Percentiles rank a stretch among this genome's conserved stretches.
Conservation (phyloP, 805 yeast genomes). For the Kodamaea fukazawae region DNA sequence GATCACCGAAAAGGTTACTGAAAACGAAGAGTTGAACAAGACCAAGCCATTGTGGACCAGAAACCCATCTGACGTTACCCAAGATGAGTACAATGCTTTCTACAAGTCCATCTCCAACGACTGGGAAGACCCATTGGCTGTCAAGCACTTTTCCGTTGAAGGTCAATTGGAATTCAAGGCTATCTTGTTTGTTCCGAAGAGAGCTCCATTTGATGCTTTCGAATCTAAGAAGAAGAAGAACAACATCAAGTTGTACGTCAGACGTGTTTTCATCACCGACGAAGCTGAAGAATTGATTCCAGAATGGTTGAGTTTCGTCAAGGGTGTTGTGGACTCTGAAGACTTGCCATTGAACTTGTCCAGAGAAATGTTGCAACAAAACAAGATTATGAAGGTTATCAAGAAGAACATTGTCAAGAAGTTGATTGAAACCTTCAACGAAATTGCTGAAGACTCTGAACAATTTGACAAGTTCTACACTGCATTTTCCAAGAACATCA, state of each 20-base stretch:
- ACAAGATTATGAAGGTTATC: conserved; percentile 98
- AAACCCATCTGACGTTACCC: conserved; percentile 94
- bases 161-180: conserved; percentile 99
- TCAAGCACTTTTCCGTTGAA: conserved; percentile 99
- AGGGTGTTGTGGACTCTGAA: conserved; percentile 99
- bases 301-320: conserved; percentile 96
- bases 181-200: conserved; percentile 93
- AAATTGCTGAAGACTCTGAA: conserved; percentile 98
- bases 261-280: conserved; percentile 99
- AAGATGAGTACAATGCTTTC: conserved; percentile 98
- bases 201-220: conserved; percentile 98
- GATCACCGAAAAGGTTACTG: conserved; percentile 89
- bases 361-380: conserved; percentile 99
- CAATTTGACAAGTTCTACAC: conserved; percentile 98
- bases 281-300: conserved; percentile 99
- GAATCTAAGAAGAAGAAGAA: conserved; percentile 99
- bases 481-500: conserved; percentile 97
- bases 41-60: conserved; percentile 99
- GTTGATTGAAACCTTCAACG: conserved; percentile 96
- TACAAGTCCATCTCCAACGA: conserved; percentile 99
- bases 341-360: conserved; percentile 99
- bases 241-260: conserved; percentile 97
- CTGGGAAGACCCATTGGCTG: conserved; percentile 99
- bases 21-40: conserved; percentile 97
- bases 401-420: conserved; percentile 99